Percentiles rank a stretch among this genome's conserved stretches.
These are phyloP conservation scores for Protomyces macrosporus DNA, from an alignment of 1,139 yeast genomes.

Conservation along the genomic window DNA sequence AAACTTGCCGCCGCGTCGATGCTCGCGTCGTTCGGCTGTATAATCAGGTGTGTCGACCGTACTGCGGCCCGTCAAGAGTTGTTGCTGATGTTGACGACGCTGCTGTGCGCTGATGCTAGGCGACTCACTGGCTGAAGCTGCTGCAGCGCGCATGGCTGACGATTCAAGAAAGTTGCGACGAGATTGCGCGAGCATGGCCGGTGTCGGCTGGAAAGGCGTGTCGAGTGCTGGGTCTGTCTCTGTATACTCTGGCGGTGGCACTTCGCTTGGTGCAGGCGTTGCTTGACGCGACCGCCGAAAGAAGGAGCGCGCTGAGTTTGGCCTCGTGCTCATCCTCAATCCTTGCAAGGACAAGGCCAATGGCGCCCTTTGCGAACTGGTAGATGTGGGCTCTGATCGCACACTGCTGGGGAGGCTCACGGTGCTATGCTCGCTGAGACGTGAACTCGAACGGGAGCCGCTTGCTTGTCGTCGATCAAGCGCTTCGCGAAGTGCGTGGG, in stretches of 20 bases:
- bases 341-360: too few relatives aligned
- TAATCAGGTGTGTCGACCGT: neutral
- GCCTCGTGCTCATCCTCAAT: too few relatives aligned
- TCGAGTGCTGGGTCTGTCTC: neutral
- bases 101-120: neutral
- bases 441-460: neutral
- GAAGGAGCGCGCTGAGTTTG: neutral
- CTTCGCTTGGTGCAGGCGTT: neutral
- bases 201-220: neutral
- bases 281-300: neutral
- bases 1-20: neutral
- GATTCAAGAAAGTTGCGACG: conserved; percentile 14
- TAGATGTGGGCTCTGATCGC: neutral
- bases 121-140: neutral
- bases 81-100: neutral
- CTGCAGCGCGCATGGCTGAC: neutral
- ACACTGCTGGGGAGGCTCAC: neutral
- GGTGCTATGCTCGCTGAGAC: neutral
- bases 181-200: conserved; percentile 8
- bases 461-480: neutral
- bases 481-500: neutral
- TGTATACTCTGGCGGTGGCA: neutral
- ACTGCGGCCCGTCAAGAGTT: neutral
- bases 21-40: neutral
- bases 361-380: neutral